Conservation (phyloP, 2,329 filamentous ascomycete genomes). For the Colletotrichum sojae region DNA sequence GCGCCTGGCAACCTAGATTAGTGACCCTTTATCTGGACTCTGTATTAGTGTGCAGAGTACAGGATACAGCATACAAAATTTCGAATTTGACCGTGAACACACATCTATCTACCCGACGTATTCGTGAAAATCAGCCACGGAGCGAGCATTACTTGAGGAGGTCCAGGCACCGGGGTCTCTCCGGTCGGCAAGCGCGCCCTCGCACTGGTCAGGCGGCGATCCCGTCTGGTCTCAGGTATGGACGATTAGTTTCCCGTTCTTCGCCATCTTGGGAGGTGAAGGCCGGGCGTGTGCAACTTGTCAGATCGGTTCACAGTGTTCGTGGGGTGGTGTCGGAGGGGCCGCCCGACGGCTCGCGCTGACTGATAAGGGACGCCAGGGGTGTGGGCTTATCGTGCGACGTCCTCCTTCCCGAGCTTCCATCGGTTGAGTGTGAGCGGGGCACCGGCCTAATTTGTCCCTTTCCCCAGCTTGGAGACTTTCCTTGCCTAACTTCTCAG, state of each 20-base stretch:
- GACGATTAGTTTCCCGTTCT: conserved; percentile 2
- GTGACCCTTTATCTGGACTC: too few relatives aligned
- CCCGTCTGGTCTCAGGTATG: conserved; percentile 24
- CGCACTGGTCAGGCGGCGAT: conserved; percentile 27
- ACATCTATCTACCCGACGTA: conserved; percentile 12
- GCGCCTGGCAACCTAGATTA: too few relatives aligned
- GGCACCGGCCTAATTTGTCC: conserved; percentile 7
- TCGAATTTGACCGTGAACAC: not conserved
- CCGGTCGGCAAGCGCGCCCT: conserved; percentile 3
- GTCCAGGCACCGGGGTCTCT: too few relatives aligned
- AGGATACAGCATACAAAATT: too few relatives aligned
- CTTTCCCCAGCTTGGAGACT: conserved; percentile 21
- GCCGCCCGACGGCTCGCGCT: conserved; percentile 27
- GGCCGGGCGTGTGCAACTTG: conserved; percentile 3
- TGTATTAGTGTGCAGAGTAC: too few relatives aligned
- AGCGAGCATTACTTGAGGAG: too few relatives aligned
- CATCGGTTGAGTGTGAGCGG: conserved; percentile 17
- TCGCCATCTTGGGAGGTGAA: conserved; percentile 12
- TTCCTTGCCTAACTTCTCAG: conserved; percentile 17
- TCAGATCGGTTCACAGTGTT: conserved; percentile 25
- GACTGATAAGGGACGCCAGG: not conserved
- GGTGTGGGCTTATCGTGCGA: conserved; percentile 11
- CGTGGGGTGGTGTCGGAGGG: conserved; percentile 28
- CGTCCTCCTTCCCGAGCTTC: conserved; percentile 3
- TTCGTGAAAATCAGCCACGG: conserved; percentile 7